Evolutionary conservation across 2,329 filamentous ascomycete genomes (phyloP).

Genomic region (Claviceps cyperi): DNA sequence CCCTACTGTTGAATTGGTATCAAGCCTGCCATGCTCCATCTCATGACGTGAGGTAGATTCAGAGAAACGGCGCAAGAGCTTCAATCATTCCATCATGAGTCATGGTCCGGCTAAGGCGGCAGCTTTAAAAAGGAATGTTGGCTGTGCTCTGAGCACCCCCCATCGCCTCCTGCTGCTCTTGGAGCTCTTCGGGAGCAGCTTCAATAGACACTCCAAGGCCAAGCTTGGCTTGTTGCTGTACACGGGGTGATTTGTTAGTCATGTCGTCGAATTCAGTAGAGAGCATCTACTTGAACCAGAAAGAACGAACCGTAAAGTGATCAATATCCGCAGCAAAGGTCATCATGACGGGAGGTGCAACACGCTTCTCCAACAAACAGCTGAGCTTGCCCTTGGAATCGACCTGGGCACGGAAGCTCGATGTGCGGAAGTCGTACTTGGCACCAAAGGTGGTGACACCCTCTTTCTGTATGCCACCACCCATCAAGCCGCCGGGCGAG

Average conservation of each 20-base stretch:
- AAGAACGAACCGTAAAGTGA: slow-evolving; percentile 68
- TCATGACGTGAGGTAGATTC: slow-evolving; percentile 11
- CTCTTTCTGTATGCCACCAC: slow-evolving; percentile 63
- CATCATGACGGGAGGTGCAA: slow-evolving; percentile 81
- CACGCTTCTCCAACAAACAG: slow-evolving; percentile 87
- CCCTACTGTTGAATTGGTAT: background rate
- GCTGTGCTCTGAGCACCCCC: slow-evolving; percentile 31
- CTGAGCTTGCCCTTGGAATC: slow-evolving; percentile 90
- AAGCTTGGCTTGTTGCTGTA: slow-evolving; percentile 84
- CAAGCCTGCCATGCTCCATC: slow-evolving; percentile 8
- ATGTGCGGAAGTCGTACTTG: slow-evolving; percentile 96
- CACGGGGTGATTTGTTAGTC: background rate
- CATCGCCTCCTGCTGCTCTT: slow-evolving; percentile 62
- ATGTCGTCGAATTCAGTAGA: slow-evolving; percentile 10
- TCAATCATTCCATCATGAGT: slow-evolving; percentile 5
- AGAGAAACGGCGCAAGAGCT: slow-evolving; percentile 8
- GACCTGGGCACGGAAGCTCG: slow-evolving; percentile 87
- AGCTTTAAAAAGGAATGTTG: slow-evolving; percentile 49
- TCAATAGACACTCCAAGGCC: slow-evolving; percentile 89
- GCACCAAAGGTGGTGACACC: slow-evolving; percentile 82
- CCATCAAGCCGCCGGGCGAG: slow-evolving; percentile 55
- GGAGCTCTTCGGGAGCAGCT: slow-evolving; percentile 68
- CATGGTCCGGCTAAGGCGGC: background rate
- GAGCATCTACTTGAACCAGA: background rate
- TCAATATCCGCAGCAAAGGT: slow-evolving; percentile 96